These are phyloP conservation scores for Umbelopsis vinacea DNA, from an alignment of 192 early-diverging fungal species.

Conservation along the genomic window DNA sequence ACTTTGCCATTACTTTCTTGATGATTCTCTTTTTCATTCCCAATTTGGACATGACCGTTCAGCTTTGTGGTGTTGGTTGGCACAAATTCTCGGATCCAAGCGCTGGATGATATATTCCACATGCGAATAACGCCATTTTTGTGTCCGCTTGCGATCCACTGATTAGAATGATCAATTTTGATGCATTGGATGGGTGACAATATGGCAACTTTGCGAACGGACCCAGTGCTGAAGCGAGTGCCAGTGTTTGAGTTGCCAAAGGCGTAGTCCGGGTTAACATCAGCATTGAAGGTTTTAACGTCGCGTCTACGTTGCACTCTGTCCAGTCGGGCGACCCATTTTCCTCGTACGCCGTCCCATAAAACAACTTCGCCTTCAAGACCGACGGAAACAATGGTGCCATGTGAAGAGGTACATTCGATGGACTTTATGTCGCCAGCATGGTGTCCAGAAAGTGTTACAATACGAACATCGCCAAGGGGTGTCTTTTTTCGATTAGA, in stretches of 20 bases:
- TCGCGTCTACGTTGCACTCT: slow-evolving; percentile 16
- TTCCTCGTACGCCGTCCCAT: slow-evolving; percentile 30
- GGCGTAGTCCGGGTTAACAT: neutral
- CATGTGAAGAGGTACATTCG: slow-evolving; percentile 27
- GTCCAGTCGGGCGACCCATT: slow-evolving; percentile 39
- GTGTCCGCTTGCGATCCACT: slow-evolving; percentile 35
- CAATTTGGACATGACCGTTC: neutral
- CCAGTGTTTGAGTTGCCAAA: neutral
- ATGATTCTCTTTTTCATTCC: neutral
- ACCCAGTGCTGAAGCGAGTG: neutral
- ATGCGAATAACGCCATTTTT: slow-evolving; percentile 35
- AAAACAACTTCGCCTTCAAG: slow-evolving; percentile 38
- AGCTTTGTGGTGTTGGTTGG: neutral
- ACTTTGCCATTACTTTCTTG: no score
- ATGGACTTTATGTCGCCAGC: slow-evolving; percentile 32
- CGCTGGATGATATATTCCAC: slow-evolving; percentile 31
- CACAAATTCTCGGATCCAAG: slow-evolving; percentile 18
- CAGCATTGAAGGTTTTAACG: neutral
- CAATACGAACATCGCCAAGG: slow-evolving; percentile 21
- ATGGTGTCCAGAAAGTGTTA: slow-evolving; percentile 32
- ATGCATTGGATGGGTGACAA: slow-evolving; percentile 21
- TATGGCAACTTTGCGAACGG: neutral
- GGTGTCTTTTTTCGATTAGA: slow-evolving; percentile 23
- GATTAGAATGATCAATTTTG: slow-evolving; percentile 30
- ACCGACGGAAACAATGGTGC: slow-evolving; percentile 28